A percentile compares a stretch with the other conserved stretches of the same genome.
phyloP scores from a whole-genome alignment of 441 rosid genomes.

The Breynia disticha region DNA sequence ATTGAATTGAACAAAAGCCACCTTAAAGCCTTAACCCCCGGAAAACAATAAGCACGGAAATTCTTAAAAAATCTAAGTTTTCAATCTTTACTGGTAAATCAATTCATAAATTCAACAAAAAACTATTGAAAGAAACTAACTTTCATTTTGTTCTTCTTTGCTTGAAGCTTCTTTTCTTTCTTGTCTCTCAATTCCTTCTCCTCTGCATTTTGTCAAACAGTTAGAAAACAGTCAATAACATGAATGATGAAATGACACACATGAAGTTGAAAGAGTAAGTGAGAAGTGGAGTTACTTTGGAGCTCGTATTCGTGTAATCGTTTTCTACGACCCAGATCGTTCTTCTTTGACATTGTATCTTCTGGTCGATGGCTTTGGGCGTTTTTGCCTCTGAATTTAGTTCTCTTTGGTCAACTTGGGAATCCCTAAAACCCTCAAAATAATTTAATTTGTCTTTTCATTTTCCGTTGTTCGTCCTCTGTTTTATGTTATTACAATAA shows the following conservation, averaged over 20 bases:
- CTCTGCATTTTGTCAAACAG: slow-evolving; percentile 29
- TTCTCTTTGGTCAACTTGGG: background rate
- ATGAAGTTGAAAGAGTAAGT: background rate
- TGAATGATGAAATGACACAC: no score
- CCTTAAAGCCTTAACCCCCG: no score
- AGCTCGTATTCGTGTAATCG: slow-evolving; percentile 78
- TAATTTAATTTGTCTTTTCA: background rate
- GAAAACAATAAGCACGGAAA: no score
- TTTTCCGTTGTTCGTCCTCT: background rate
- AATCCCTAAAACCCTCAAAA: slow-evolving; percentile 32
- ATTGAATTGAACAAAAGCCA: no score
- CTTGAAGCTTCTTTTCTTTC: slow-evolving; percentile 56
- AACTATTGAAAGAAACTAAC: slow-evolving; percentile 24
- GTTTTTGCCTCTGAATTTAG: background rate
- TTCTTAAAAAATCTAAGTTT: no score
- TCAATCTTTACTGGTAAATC: background rate
- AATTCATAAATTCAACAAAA: background rate
- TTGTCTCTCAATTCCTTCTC: slow-evolving; percentile 70
- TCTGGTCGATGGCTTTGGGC: background rate
- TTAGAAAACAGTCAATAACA: background rate
- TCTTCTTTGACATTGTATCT: slow-evolving; percentile 82
- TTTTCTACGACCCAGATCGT: slow-evolving; percentile 66
- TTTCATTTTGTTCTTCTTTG: slow-evolving; percentile 90
- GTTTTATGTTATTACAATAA: background rate
- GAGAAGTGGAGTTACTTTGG: slow-evolving; percentile 30